Evolutionary conservation across 2,329 filamentous ascomycete species (phyloP), one percentile per base, ranked within the genome.

Genomic region (Orbilia blumenaviensis): DNA sequence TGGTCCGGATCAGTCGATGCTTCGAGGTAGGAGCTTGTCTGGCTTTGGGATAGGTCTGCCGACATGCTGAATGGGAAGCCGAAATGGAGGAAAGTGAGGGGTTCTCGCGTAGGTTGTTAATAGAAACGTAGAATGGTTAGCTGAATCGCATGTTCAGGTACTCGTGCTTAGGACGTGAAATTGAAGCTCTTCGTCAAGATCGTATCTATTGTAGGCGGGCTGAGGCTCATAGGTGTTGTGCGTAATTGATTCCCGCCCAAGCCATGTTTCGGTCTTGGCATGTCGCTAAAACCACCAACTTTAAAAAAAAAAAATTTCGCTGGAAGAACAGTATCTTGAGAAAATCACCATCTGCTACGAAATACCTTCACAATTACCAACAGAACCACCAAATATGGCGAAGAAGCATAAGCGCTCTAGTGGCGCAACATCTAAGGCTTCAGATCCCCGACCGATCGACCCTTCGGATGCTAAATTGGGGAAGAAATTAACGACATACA

Each of bases 371-470:
- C 25, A 8, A 63, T 60, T 38, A 23, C 12, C 36, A 3, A 27
- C 8, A 16, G 56, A 82, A 32, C 9, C 29, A 23, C 18, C 32
- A 12, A 25, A 18, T 2, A 90, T 90, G 89, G 88, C 83, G 8
- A 89, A 88, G 80, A 90, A 89, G 81, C 90, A 92, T 86, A 95
- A 94, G 85, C 90, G 88, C 0, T 85, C 87, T 2, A 48, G 27
- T 46, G 34, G 38, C n/a, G 64, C 21, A 85, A 86, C 77, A 85
- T 36, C 52, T 8, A 81, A 78, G 85, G 34, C 71, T 9, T 56
- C 32, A 81, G 32, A 84, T 82, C 87, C 88, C 2, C 85, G 85
- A 76, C 88, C 89, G 34, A 81, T 88, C 74, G 84, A 90, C 80
- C 81, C 85, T 54, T 83, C 84, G 32, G 89, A 90, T 78, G 88